Evolutionary conservation across 2,329 filamentous ascomycete genomes (phyloP).

Genomic region (Lachnellula willkommii): DNA sequence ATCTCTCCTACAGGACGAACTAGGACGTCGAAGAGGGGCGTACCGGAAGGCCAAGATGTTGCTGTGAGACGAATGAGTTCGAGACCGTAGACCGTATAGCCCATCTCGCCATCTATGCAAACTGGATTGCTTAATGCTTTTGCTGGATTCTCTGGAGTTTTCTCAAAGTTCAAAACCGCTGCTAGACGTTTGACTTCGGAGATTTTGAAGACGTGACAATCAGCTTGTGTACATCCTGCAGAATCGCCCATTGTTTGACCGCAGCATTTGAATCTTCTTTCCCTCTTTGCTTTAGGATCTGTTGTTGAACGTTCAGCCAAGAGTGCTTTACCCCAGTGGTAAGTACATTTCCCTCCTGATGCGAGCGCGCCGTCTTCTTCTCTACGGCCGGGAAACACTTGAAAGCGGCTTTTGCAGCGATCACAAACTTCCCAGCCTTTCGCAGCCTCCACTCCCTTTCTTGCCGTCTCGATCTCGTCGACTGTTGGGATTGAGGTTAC

Average conservation of each 20-base stretch:
- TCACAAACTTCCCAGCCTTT: constrained; percentile 85
- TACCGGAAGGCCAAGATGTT: constrained; percentile 76
- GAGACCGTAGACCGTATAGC: constrained; percentile 81
- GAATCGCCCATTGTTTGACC: constrained; percentile 67
- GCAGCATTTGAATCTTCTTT: constrained; percentile 73
- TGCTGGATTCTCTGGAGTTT: constrained; percentile 63
- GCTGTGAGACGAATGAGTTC: constrained; percentile 89
- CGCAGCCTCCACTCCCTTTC: constrained; percentile 58
- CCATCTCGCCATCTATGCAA: constrained; percentile 96
- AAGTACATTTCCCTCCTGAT: constrained; percentile 69
- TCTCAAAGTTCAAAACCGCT: constrained; percentile 69
- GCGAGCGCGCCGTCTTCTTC: constrained; percentile 70
- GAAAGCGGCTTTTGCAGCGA: constrained; percentile 78
- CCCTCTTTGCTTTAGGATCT: constrained; percentile 48
- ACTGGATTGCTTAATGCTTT: constrained; percentile 56
- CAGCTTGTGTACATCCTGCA: constrained; percentile 64
- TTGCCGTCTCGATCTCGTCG: constrained; percentile 61
- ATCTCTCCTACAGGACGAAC: constrained; percentile 80
- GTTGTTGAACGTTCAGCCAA: constrained; percentile 48
- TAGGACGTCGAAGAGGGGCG: constrained; percentile 73
- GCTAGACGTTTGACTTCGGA: constrained; percentile 71
- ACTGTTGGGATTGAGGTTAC: constrained; percentile 62
- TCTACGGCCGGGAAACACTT: constrained; percentile 83
- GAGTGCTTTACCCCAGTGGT: constrained; percentile 72
- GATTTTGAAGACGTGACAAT: constrained; percentile 83